Evolutionary conservation across 768 basidiomycete species (phyloP).

Genomic region (Trametes sanguinea): DNA sequence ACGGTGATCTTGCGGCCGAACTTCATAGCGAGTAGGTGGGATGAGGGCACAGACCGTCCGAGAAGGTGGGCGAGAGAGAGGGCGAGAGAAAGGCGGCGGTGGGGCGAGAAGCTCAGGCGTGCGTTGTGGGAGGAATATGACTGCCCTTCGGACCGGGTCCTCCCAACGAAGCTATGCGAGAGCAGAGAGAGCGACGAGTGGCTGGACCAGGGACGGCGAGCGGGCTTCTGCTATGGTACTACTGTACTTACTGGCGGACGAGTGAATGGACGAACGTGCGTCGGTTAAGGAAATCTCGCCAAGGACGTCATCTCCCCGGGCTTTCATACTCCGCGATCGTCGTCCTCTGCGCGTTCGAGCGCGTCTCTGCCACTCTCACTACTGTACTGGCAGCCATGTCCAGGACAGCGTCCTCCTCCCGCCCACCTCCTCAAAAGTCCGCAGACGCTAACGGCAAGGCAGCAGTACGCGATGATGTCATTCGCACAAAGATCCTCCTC

Average conservation of each 20-base stretch:
- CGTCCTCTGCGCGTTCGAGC: no score
- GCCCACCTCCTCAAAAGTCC: background rate
- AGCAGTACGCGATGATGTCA: conserved; percentile 9
- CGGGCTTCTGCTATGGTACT: background rate
- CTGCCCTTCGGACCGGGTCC: background rate
- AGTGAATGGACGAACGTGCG: conserved; percentile 12
- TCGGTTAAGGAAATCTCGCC: background rate
- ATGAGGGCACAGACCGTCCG: no score
- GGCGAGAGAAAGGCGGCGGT: background rate
- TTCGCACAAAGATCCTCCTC: conserved; percentile 69
- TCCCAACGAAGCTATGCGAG: background rate
- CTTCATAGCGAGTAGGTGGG: no score
- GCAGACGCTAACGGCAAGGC: background rate
- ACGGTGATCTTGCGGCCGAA: conserved; percentile 80
- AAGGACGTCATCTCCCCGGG: background rate
- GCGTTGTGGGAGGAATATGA: background rate
- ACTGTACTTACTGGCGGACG: no score
- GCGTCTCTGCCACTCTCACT: no score
- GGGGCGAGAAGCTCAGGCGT: background rate
- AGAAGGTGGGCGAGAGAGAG: background rate
- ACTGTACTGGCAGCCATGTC: background rate
- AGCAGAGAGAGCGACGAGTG: background rate
- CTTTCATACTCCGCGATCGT: background rate
- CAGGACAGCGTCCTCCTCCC: conserved; percentile 6
- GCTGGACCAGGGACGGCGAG: no score